A percentile compares a stretch with the other conserved stretches of the same genome.
phyloP scores from a whole-genome alignment of 306 rosid genomes.

The Quercus agrifolia region DNA sequence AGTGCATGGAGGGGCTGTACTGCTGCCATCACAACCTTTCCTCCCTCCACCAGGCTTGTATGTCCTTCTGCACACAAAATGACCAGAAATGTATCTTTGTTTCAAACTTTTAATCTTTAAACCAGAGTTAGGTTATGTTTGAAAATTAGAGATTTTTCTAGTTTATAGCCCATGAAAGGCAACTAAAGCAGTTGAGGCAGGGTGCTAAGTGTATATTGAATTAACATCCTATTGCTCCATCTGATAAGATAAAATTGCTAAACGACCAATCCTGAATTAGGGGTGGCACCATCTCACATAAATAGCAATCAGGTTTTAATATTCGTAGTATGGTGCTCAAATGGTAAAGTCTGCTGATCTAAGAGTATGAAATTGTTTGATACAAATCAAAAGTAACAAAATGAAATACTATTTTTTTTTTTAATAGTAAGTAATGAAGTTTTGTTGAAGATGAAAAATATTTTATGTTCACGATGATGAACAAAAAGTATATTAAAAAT shows the following conservation, averaged over 20 bases:
- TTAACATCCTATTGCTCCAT: background rate
- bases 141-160: background rate
- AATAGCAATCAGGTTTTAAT: background rate
- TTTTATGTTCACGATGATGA: too few species aligned
- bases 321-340: background rate
- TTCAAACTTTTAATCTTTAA: background rate
- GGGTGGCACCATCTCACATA: background rate
- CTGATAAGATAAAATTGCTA: background rate
- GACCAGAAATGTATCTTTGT: conserved; percentile 13
- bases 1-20: conserved; percentile 90
- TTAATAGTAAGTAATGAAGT: too few species aligned
- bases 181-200: background rate
- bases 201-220: background rate
- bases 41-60: conserved; percentile 46
- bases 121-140: background rate
- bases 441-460: too few species aligned
- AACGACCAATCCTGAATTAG: background rate
- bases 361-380: conserved; percentile 4
- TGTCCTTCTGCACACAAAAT: conserved; percentile 62
- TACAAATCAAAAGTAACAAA: background rate
- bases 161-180: background rate
- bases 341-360: background rate
- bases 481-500: too few species aligned
- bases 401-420: background rate
- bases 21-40: conserved; percentile 58